Base-by-base conservation (phyloP, 257 asterid species). In the Primulina tabacum region DNA sequence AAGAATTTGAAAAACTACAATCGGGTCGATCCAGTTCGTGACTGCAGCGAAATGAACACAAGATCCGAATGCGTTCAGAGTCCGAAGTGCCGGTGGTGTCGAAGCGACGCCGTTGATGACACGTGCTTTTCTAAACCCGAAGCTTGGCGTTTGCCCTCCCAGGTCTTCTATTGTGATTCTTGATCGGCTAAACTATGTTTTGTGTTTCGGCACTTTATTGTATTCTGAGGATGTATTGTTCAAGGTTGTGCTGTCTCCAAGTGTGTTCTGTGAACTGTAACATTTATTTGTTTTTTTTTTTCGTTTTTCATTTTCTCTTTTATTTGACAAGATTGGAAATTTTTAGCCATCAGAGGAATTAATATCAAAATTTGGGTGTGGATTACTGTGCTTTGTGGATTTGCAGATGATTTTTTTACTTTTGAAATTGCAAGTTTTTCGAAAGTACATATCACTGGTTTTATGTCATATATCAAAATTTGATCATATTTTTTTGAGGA, bases 21-120 rank as follows among this genome's bases (percentile, higher is more conserved):
- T 50, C 57, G 57, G 57, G 57, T 50, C 57, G 57, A 50, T 6
- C 57, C 57, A 17, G 57, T 50, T 50, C 57, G 57, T 50, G 8
- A 50, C 8, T 50, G 57, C 8, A 50, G 21, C 8, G 21, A 50
- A 17, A 17, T 50, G 21, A 17, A 8, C 57, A 50, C 20, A 20
- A 4, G 21, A 50, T 17, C 57, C 57, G 57, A 50, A 16, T 50
- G 57, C 57, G 21, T 17, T 17, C 57, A 1, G 57, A 50, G 20
- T 17, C 9, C 57, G 20, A 50, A 50, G 20, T 50, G 57, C 57
- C 21, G 57, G 6, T 50, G 57, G 57, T 50, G 57, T 20, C 57
- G 57, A 50, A 50, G 57, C 57, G 57, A 50, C 57, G 57, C 57
- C 57, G 20, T 50, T 50, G 57, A 50, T 50, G 57, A 50, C 57